These are phyloP conservation scores for Paraglomus occultum DNA, from an alignment of 192 early-diverging fungal genomes.

Conservation along the genomic window DNA sequence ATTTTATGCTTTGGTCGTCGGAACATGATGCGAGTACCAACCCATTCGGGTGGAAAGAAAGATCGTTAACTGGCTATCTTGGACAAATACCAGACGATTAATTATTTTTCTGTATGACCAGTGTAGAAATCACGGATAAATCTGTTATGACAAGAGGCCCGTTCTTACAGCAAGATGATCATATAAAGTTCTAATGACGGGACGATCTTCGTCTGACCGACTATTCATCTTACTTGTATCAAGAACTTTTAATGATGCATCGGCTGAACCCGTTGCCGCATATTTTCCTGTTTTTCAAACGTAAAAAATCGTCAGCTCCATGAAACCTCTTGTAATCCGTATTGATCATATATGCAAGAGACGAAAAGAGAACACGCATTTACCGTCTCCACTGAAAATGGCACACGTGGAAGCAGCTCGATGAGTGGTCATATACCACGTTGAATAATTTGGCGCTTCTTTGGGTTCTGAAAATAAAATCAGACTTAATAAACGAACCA, in stretches of 20 bases:
- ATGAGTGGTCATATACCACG: conserved; percentile 78
- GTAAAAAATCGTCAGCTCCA: neutral
- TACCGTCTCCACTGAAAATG: conserved; percentile 65
- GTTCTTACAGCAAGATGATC: conserved; percentile 67
- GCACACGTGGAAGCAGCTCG: conserved; percentile 67
- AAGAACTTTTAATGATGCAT: conserved; percentile 87
- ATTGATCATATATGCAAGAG: neutral
- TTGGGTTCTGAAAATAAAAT: conserved; percentile 32
- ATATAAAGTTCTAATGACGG: conserved; percentile 88
- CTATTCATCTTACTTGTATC: conserved; percentile 81
- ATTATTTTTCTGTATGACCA: neutral
- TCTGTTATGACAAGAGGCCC: no score
- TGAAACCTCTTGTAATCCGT: neutral
- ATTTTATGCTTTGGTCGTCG: conserved; percentile 81
- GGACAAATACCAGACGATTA: neutral
- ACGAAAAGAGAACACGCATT: neutral
- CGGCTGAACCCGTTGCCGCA: conserved; percentile 86
- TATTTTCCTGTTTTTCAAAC: conserved; percentile 52
- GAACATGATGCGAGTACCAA: conserved; percentile 84
- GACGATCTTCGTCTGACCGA: conserved; percentile 72
- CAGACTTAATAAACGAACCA: neutral
- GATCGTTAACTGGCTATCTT: conserved; percentile 67
- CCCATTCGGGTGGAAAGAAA: conserved; percentile 92
- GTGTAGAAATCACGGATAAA: neutral
- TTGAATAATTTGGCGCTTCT: conserved; percentile 53